Base-by-base conservation (phyloP, 495 filamentous ascomycete genomes). In the Penicillium dipodomyicola region DNA sequence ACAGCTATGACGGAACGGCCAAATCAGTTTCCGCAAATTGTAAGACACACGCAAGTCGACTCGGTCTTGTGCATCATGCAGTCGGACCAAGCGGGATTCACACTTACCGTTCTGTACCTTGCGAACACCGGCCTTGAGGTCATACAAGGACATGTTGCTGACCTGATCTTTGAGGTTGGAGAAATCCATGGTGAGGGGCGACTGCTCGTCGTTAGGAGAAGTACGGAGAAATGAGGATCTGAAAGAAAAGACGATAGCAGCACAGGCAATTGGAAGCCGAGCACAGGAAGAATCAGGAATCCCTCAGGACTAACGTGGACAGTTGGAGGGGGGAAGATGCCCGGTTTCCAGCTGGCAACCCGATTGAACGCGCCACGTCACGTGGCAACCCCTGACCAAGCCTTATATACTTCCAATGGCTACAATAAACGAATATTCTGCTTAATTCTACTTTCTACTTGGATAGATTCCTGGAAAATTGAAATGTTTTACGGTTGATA, bases 41-140 rank as follows among this genome's bases (percentile, higher is more conserved):
- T 25, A 30, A 47, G 14, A 57, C 22, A 47, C 58, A 53, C 8
- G 22, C 19, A 57, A 65, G 60, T 47, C 60, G 15, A 42, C n/a
- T 39, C 63, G 41, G 46, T 46, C 51, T 14, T 30, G 25, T 49
- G 32, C 62, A 27, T 15, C 51, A 10, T 1, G 15, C 23, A 25
- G 6, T 27, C 32, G 30, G 39, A 39, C 8, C 22, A 25, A 20
- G 14, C 27, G 15, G 7, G 8, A 41, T 15, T 15, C 9, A 20
- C 12, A 47, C 83, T 66, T 77, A 97, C 94, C 94, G 95, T 98
- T 98, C 65, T 98, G 94, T 32, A 96, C 90, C 72, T 98, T 96
- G 65, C 94, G 87, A 56, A 97, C 92, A 61, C 93, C 92, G 33
- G 94, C 94, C 75, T 98, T 98, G 72, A 97, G 72, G 73, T 98